Evolutionary conservation across 805 yeast species (phyloP).

Genomic region (Ogataea nonfermentans): DNA sequence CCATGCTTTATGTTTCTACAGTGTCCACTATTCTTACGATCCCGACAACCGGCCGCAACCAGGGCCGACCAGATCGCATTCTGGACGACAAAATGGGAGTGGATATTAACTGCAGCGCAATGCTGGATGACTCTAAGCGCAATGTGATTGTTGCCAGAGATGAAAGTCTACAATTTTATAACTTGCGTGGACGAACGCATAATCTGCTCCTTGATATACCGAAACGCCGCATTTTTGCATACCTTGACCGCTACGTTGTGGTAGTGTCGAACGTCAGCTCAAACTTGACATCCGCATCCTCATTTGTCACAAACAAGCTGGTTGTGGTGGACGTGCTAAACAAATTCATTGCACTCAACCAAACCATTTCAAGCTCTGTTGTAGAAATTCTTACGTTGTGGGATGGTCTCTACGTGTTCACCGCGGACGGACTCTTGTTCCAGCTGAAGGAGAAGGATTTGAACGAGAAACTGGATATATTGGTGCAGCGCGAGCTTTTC

Average conservation of each 20-base stretch:
- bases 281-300: conserved; percentile 26
- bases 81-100: conserved; percentile 49
- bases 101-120: conserved; percentile 47
- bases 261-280: conserved; percentile 51
- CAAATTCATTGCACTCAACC: conserved; percentile 67
- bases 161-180: conserved; percentile 64
- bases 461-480: conserved; percentile 64
- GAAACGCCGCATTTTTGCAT: conserved; percentile 50
- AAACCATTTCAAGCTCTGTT: conserved; percentile 65
- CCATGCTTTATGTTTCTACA: conserved; percentile 68
- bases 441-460: conserved; percentile 64
- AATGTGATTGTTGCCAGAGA: conserved; percentile 61
- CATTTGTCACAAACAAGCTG: conserved; percentile 47
- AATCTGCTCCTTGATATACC: conserved; percentile 56
- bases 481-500: conserved; percentile 68
- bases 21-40: conserved; percentile 69
- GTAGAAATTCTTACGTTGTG: conserved; percentile 55
- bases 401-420: conserved; percentile 57
- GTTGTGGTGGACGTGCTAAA: conserved; percentile 67
- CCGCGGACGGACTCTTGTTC: conserved; percentile 74
- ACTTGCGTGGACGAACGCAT: conserved; percentile 50
- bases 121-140: conserved; percentile 27
- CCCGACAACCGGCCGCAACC: conserved; percentile 75
- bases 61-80: conserved; percentile 53
- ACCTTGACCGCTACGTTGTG: conserved; percentile 48